Evolutionary conservation across 352 stramenopile species (phyloP).

Genomic region (Globisporangium apiculatum): DNA sequence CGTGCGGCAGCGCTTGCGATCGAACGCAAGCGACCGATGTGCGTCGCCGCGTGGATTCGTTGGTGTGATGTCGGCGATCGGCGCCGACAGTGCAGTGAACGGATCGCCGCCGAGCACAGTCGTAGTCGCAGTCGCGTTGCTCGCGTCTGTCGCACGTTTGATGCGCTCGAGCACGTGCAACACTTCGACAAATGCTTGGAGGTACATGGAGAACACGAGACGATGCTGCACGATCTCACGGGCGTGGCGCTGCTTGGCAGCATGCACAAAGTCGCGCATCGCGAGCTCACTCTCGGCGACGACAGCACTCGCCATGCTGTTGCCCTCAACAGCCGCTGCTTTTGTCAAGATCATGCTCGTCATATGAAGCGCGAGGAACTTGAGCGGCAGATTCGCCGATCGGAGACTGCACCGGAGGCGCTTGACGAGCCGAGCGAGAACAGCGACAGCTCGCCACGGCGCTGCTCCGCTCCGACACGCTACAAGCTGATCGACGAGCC

Average conservation of each 20-base stretch:
- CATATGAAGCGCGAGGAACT: conserved; percentile 41
- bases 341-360: conserved; percentile 37
- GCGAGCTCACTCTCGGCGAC: conserved; percentile 13
- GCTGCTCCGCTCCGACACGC: background rate
- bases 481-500: conserved; percentile 51
- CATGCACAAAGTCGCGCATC: conserved; percentile 32
- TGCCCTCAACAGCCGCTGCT: background rate
- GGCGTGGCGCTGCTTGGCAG: conserved; percentile 37
- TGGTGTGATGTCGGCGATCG: background rate
- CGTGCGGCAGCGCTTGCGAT: conserved; percentile 63
- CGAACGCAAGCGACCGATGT: conserved; percentile 23
- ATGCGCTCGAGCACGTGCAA: conserved; percentile 21
- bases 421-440: conserved; percentile 11
- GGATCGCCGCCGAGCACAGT: conserved; percentile 1
- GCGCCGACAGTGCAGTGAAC: conserved; percentile 6
- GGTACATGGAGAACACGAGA: conserved; percentile 57
- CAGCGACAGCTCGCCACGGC: conserved; percentile 4
- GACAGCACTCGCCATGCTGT: conserved; percentile 4
- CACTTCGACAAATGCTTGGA: conserved; percentile 63
- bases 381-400: conserved; percentile 55
- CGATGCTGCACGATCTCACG: conserved; percentile 59
- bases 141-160: background rate
- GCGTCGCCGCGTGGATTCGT: no score
- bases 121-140: background rate
- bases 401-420: conserved; percentile 26